phyloP scores from a whole-genome alignment of 441 rosid species.

The Erodium trifolium region DNA sequence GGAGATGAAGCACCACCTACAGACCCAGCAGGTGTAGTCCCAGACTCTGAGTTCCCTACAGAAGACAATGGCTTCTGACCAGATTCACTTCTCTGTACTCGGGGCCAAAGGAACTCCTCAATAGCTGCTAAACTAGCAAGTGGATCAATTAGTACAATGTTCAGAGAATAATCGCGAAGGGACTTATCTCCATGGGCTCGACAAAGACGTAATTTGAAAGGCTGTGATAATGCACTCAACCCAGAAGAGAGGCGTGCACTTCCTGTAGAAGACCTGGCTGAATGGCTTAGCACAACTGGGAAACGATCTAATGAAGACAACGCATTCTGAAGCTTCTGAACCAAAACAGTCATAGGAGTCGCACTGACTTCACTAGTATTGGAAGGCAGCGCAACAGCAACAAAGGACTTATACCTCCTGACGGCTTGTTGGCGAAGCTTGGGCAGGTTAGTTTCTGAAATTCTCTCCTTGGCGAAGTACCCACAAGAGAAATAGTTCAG shows the following conservation, averaged over 20 bases:
- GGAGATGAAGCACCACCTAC: constrained; percentile 60
- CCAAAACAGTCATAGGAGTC: constrained; percentile 71
- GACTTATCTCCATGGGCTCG: constrained; percentile 90
- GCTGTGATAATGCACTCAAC: constrained; percentile 88
- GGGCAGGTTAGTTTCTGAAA: constrained; percentile 62
- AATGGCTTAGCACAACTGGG: constrained; percentile 93
- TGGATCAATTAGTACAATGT: constrained; percentile 92
- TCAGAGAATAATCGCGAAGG: constrained; percentile 94
- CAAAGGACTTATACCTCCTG: constrained; percentile 70
- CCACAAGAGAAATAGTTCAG: constrained; percentile 91
- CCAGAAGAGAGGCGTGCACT: constrained; percentile 98
- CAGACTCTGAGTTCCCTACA: constrained; percentile 62
- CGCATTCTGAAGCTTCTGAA: constrained; percentile 98
- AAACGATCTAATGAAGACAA: constrained; percentile 91
- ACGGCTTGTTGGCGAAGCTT: constrained; percentile 86
- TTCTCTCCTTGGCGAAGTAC: constrained; percentile 67
- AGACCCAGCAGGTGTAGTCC: constrained; percentile 50
- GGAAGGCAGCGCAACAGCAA: constrained; percentile 68
- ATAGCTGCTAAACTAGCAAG: constrained; percentile 94
- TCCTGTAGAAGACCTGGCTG: constrained; percentile 79
- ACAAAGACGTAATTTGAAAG: constrained; percentile 93
- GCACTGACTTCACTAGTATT: constrained; percentile 38
- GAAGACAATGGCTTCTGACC: constrained; percentile 64
- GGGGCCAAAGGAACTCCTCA: constrained; percentile 98
- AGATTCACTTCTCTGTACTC: constrained; percentile 85